These are phyloP conservation scores for Hericium alpestre DNA, from an alignment of 768 basidiomycete species.

Conservation along the genomic window DNA sequence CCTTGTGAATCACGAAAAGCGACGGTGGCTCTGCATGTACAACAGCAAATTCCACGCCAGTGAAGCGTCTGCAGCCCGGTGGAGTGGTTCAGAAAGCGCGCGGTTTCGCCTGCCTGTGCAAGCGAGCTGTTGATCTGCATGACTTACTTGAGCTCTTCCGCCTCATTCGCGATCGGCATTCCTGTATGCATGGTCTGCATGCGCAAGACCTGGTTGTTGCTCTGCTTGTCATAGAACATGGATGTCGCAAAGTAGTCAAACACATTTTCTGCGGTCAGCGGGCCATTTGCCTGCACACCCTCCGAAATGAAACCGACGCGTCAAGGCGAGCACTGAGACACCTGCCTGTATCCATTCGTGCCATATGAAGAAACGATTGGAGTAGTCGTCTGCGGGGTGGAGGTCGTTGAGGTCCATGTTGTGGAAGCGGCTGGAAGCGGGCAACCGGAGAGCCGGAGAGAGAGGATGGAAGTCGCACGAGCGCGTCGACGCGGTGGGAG, in stretches of 20 bases:
- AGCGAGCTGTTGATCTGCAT: too few species aligned
- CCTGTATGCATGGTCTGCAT: conserved; percentile 91
- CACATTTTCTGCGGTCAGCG: conserved; percentile 65
- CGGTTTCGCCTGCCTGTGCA: background rate
- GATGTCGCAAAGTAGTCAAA: conserved; percentile 86
- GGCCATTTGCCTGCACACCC: conserved; percentile 54
- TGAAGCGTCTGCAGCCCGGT: conserved; percentile 53
- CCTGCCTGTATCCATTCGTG: conserved; percentile 79
- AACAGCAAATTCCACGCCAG: conserved; percentile 78
- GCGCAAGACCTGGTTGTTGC: conserved; percentile 82
- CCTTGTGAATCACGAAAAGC: conserved; percentile 84
- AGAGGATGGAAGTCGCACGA: background rate
- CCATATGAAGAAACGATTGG: conserved; percentile 79
- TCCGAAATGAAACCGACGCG: background rate
- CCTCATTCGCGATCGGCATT: conserved; percentile 65
- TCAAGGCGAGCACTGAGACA: background rate
- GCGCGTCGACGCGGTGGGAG: background rate
- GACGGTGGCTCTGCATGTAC: conserved; percentile 72
- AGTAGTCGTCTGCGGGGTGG: conserved; percentile 75
- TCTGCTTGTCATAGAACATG: conserved; percentile 92
- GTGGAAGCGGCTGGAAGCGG: background rate
- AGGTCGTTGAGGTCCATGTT: conserved; percentile 49
- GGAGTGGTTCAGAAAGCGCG: background rate
- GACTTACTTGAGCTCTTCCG: conserved; percentile 76
- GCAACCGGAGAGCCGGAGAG: background rate